phyloP scores from a whole-genome alignment of 2,329 filamentous ascomycete species.

The Podosphaera fusca region DNA sequence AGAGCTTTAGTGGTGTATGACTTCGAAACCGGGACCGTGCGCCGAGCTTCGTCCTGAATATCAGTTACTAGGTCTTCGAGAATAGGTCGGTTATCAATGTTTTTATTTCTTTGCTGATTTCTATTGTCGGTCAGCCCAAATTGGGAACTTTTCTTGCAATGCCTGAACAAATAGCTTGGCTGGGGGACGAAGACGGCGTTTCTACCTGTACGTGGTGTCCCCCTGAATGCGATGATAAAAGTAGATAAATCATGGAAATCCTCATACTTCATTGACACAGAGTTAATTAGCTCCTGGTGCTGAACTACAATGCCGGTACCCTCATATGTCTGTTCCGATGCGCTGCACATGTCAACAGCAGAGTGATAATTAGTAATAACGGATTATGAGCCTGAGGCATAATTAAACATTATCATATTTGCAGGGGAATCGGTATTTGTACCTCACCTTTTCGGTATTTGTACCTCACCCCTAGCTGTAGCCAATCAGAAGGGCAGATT shows the following conservation, averaged over 20 bases:
- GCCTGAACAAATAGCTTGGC: too few relatives aligned
- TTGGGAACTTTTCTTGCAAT: too few relatives aligned
- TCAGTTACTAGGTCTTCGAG: background rate
- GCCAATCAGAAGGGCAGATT: too few relatives aligned
- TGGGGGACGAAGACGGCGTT: too few relatives aligned
- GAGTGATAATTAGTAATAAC: background rate
- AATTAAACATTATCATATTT: background rate
- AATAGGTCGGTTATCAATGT: background rate
- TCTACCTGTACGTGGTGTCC: too few relatives aligned
- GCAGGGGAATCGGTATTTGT: too few relatives aligned
- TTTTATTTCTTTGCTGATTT: slow-evolving; percentile 1
- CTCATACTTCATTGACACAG: background rate
- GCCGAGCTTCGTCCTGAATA: background rate
- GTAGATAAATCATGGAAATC: background rate
- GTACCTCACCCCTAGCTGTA: too few relatives aligned
- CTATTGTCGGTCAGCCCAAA: background rate
- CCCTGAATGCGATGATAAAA: background rate
- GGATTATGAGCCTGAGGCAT: background rate
- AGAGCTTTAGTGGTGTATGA: background rate
- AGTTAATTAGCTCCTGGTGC: background rate
- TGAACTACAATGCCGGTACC: background rate
- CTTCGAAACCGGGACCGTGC: background rate
- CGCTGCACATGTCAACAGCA: background rate
- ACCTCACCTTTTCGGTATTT: too few relatives aligned
- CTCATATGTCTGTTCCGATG: background rate